Evolutionary conservation across 2,329 filamentous ascomycete species (phyloP), one percentile per base, ranked within the genome.

Genomic region (Blastomyces emzantsi): DNA sequence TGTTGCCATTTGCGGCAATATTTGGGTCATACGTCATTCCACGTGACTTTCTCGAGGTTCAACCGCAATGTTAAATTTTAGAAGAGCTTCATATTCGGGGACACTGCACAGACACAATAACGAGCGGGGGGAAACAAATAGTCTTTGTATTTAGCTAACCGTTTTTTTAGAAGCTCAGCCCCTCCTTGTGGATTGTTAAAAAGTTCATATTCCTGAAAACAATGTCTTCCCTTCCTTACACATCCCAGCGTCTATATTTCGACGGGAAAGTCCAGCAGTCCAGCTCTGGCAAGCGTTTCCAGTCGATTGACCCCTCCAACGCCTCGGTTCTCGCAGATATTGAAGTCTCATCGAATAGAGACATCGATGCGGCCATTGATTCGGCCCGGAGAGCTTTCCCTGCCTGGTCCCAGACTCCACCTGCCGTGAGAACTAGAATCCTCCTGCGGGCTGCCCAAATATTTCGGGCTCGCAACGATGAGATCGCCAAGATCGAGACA

Each of bases 401-500:
- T 2, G 77, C 81, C 47, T 96, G 91, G 91, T 90, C 90, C 1
- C 80, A 83, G 63, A 94, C 87, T 15, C 85, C 90, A 1, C 81
- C 88, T n/a, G 81, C 89, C 65, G 84, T 85, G 70, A 89, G 91
- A 64, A 86, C 90, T 0, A 86, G 89, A 64, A 88, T 95, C 69
- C 85, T 96, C 11, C 87, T 91, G 39, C 86, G 85, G 73, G 90
- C 91, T 2, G 90, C 89, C 22, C 78, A 84, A 57, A 77, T 96
- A 17, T 81, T 96, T 15, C 88, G 90, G 57, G 78, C 85, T 67
- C 85, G 87, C 67, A 95, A 95, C 75, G 89, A 95, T 71, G 85
- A 87, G 63, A 87, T 96, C 52, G 91, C 91, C 60, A 82, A 82
- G 63, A 80, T 90, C 63, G 91, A 96, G 78, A 95, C 90, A 1